A percentile compares a stretch with the other conserved stretches of the same genome.
Conservation (phyloP, 306 rosid species). For the Vigna nakashimae region DNA sequence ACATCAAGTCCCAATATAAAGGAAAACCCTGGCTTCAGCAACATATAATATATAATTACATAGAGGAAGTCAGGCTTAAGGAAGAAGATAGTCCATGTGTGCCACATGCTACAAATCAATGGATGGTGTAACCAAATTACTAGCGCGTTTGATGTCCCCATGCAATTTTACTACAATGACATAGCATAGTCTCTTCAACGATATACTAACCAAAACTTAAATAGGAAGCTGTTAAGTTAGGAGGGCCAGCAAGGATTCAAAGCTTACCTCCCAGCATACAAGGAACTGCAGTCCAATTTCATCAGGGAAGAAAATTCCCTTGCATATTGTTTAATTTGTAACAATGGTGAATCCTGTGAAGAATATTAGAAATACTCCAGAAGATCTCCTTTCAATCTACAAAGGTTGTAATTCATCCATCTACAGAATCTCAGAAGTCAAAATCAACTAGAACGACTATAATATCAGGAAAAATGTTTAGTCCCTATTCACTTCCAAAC, state of each 20-base stretch:
- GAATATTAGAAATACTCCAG: constrained; percentile 34
- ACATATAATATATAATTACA: constrained; percentile 20
- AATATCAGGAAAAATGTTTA: constrained; percentile 34
- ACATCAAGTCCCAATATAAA: constrained; percentile 31
- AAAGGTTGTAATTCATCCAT: constrained; percentile 27
- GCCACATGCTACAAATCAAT: constrained; percentile 30
- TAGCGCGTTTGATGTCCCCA: constrained; percentile 24
- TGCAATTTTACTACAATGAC: constrained; percentile 17
- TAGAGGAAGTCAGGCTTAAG: constrained; percentile 15
- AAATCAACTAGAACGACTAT: constrained; percentile 35
- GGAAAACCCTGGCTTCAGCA: constrained; percentile 30
- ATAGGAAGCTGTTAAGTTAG: constrained; percentile 17
- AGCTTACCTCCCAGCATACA: constrained; percentile 37
- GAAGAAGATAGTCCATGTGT: constrained; percentile 32
- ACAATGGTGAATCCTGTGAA: constrained; percentile 14
- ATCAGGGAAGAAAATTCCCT: constrained; percentile 14
- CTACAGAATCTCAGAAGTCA: constrained; percentile 41
- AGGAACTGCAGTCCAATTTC: constrained; percentile 25
- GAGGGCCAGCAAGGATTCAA: constrained; percentile 21
- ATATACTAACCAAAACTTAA: constrained; percentile 27
- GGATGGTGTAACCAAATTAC: constrained; percentile 8
- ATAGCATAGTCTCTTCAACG: constrained; percentile 6
- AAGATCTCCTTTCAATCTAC: constrained; percentile 30
- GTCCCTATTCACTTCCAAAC: constrained; percentile 22
- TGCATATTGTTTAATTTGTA: constrained; percentile 5